Evolutionary conservation across 2,329 filamentous ascomycete species (phyloP).

Genomic region (Fusarium ramigenum): DNA sequence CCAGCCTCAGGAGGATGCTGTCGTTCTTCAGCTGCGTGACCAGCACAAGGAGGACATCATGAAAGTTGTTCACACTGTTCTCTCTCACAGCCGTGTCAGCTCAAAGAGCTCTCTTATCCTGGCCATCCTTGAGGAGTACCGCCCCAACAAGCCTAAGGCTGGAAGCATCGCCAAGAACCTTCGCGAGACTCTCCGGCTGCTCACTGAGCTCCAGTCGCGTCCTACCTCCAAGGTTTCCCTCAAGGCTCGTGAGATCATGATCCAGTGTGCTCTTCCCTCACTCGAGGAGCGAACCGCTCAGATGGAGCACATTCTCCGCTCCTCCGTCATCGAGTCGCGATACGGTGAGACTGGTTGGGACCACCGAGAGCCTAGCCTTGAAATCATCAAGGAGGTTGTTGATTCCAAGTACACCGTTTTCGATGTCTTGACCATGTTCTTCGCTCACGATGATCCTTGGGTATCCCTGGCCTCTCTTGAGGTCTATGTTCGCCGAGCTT

Average conservation of each 20-base stretch:
- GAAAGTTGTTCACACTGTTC: slow-evolving; percentile 85
- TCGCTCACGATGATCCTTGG: slow-evolving; percentile 92
- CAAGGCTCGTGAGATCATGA: slow-evolving; percentile 96
- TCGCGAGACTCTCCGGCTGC: slow-evolving; percentile 80
- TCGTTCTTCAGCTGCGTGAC: slow-evolving; percentile 91
- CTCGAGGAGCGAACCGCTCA: slow-evolving; percentile 93
- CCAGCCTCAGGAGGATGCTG: slow-evolving; percentile 90
- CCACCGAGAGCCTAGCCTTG: slow-evolving; percentile 89
- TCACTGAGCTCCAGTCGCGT: slow-evolving; percentile 84
- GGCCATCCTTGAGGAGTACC: slow-evolving; percentile 92
- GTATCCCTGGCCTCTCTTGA: slow-evolving; percentile 93
- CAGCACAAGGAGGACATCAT: slow-evolving; percentile 93
- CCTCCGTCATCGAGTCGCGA: slow-evolving; percentile 93
- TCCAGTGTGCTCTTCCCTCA: slow-evolving; percentile 95
- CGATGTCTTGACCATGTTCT: slow-evolving; percentile 94
- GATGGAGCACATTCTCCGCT: slow-evolving; percentile 98
- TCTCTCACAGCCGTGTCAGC: slow-evolving; percentile 92
- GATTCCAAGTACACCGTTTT: slow-evolving; percentile 99
- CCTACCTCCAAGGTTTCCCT: slow-evolving; percentile 92
- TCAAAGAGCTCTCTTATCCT: slow-evolving; percentile 94
- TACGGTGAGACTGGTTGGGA: slow-evolving; percentile 98
- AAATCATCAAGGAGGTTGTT: slow-evolving; percentile 95
- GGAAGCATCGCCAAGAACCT: slow-evolving; percentile 91
- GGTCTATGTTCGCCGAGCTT: slow-evolving; percentile 94
- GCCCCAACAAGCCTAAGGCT: slow-evolving; percentile 90